phyloP scores from a whole-genome alignment of 73 alveolate species.

The Diophrys sp. region DNA sequence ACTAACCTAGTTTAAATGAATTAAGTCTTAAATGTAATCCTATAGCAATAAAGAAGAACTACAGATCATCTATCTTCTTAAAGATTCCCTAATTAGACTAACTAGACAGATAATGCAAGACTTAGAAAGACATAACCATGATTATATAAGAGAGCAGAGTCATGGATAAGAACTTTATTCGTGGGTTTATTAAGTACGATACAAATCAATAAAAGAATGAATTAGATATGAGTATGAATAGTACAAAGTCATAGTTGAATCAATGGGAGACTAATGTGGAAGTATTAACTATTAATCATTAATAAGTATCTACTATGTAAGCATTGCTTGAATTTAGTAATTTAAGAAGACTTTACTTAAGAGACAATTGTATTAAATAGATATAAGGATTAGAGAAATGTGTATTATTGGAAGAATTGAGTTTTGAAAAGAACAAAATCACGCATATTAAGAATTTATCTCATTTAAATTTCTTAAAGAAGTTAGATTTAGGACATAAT shows the following conservation, averaged over 20 bases:
- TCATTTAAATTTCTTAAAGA: conserved; percentile 69
- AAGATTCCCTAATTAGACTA: conserved; percentile 19
- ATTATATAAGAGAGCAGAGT: background rate
- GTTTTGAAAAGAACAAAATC: conserved; percentile 84
- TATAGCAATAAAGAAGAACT: conserved; percentile 56
- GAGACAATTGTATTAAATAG: conserved; percentile 75
- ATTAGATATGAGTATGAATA: background rate
- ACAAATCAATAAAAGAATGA: too few species aligned
- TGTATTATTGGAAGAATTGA: conserved; percentile 80
- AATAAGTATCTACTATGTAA: conserved; percentile 46
- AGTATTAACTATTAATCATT: conserved; percentile 39
- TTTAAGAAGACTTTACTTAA: conserved; percentile 65
- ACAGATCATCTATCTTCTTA: conserved; percentile 48
- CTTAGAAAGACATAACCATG: background rate
- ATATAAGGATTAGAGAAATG: conserved; percentile 78
- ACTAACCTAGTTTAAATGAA: conserved; percentile 12
- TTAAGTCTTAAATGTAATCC: conserved; percentile 71
- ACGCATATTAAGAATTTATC: conserved; percentile 67
- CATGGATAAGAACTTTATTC: background rate
- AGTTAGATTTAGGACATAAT: conserved; percentile 78
- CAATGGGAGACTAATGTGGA: background rate
- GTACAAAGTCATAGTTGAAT: background rate
- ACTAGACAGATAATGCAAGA: conserved; percentile 51
- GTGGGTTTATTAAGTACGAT: background rate
- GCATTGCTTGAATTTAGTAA: conserved; percentile 53